Evolutionary conservation across 179 eudicot species (phyloP), one percentile per base, ranked within the genome.

Genomic region (Drosera spatulata): DNA sequence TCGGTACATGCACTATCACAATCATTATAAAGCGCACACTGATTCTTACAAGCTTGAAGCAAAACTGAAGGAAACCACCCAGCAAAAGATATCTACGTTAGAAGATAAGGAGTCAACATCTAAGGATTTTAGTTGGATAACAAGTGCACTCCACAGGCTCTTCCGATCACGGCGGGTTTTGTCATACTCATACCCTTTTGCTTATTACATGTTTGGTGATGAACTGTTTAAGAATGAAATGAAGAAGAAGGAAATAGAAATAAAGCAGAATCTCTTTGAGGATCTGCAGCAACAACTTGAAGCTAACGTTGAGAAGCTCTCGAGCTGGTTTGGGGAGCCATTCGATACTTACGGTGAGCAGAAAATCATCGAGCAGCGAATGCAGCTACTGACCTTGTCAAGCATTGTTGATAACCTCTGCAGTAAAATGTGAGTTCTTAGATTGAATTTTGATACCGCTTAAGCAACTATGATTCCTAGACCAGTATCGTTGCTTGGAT

Each of bases 201-300:
- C 95, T 40, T 88, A 60, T 61, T 88, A 79, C 70, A 86, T 88
- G 90, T 88, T 88, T 77, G 91, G 90, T 39, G 76, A 78, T 53
- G 94, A 77, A 38, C 66, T 88, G 14, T 85, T 88, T 61, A 68
- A 66, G 42, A 66, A 75, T 66, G 91, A 86, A 73, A 73, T 83
- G 96, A 64, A 74, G 9, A 33, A 64, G 38, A 52, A 73, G 39
- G 84, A 78, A 22, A 74, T 69, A 63, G 76, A 67, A 63, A 83
- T 84, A 48, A 88, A 83, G 62, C 81, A 75, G 64, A 68, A 84
- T 55, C 61, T 86, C 61, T 88, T 88, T 63, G 95, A 88, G 76
- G 86, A 88, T 69, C 94, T 81, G 75, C 96, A 88, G 63, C 86
- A 86, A 64, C 95, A 86, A 61, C 72, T 88, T 50, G 95, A 88